Evolutionary conservation across 495 filamentous ascomycete species (phyloP), one percentile per base, ranked within the genome.

Genomic region (Thozetella sp.): DNA sequence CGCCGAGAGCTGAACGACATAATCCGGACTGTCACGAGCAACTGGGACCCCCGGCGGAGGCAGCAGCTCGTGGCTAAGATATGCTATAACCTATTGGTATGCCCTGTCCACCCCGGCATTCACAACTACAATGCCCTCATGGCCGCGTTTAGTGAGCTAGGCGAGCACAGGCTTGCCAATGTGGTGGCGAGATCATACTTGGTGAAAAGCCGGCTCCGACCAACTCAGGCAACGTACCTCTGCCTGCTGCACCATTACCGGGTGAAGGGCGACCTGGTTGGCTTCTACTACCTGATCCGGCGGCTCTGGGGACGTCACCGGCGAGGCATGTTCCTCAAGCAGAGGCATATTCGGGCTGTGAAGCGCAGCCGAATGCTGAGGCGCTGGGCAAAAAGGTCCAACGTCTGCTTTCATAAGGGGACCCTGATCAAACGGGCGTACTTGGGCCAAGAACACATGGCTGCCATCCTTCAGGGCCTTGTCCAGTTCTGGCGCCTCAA

Each of bases 111-210:
- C 3, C 89, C 89, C 1, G 80, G 79, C 54, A 76, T 88, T 17
- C 65, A 80, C 27, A 92, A 86, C 12, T 92, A 87, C 74, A 91
- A 91, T 63, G 74, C 79, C 26, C 75, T 93, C 23, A 80, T 93
- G 19, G 63, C 75, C 15, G 76, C 78, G 25, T 84, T 93, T 48
- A 80, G 80, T 37, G 71, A 74, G 25, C 68, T 86, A 15, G 69
- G 77, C 51, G 75, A 79, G 34, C 69, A 79, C 60, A 67, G 76
- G 22, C 71, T 91, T 10, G 79, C 84, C 6, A 68, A 83, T 27
- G 62, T 68, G 22, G 79, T 90, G n/a, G 73, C 86, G n/a, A 61
- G 75, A 19, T 81, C 81, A 1, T 81, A 76, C 27, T 62, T 88
- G n/a, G 48, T 67, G n/a, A 58, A 69, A 20, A 81, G 73, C 30